Percentiles rank a stretch among this genome's conserved stretches.
These are phyloP conservation scores for Sinapis alba DNA, from an alignment of 441 rosid species.

Conservation along the genomic window DNA sequence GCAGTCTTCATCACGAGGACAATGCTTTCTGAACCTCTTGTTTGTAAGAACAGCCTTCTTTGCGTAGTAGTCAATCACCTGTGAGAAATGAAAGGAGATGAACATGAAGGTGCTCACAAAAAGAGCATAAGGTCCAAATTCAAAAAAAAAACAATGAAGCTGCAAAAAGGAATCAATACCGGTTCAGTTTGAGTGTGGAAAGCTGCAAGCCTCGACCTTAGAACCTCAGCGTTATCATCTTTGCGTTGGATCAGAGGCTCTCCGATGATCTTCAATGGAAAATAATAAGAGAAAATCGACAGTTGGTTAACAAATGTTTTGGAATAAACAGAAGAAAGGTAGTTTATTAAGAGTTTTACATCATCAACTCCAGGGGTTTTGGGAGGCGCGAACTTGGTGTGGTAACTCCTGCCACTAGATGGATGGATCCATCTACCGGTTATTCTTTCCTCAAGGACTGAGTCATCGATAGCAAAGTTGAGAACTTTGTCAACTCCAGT, in stretches of 20 bases:
- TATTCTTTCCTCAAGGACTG: slow-evolving; percentile 71
- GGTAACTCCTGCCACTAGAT: slow-evolving; percentile 68
- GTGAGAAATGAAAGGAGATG: slow-evolving; percentile 7
- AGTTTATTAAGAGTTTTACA: slow-evolving; percentile 37
- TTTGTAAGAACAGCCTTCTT: slow-evolving; percentile 54
- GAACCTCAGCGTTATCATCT: slow-evolving; percentile 66
- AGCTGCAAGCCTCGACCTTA: slow-evolving; percentile 63
- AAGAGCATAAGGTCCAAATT: background rate
- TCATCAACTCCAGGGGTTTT: slow-evolving; percentile 60
- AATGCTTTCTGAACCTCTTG: slow-evolving; percentile 59
- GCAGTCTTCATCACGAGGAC: slow-evolving; percentile 35
- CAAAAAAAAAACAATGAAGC: background rate
- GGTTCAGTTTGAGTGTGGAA: slow-evolving; percentile 68
- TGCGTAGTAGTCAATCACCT: slow-evolving; percentile 60
- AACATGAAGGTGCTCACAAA: slow-evolving; percentile 10
- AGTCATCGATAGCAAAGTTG: slow-evolving; percentile 67
- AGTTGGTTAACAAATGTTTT: slow-evolving; percentile 11
- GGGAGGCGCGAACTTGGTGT: slow-evolving; percentile 64
- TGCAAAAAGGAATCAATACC: slow-evolving; percentile 34
- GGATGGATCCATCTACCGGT: slow-evolving; percentile 74
- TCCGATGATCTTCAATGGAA: slow-evolving; percentile 50
- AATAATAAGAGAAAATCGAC: background rate
- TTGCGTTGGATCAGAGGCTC: slow-evolving; percentile 69
- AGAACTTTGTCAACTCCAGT: slow-evolving; percentile 57
- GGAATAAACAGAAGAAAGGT: background rate